Conservation (phyloP, 2,329 filamentous ascomycete genomes). For the Dothideomycetes sp. region DNA sequence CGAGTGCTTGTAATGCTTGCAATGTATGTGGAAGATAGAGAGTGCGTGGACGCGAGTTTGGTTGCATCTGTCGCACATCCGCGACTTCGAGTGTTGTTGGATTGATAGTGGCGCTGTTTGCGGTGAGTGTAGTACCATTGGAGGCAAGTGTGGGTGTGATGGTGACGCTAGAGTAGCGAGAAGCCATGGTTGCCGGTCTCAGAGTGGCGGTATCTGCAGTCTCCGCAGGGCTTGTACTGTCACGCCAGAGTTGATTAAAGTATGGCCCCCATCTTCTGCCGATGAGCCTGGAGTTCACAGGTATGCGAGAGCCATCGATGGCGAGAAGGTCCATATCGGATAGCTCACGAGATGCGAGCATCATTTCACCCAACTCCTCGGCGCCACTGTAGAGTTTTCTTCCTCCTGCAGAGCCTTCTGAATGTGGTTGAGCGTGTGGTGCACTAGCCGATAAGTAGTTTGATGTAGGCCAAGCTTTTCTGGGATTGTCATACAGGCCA, state of each 20-base stretch:
- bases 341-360: conserved; percentile 70
- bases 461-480: conserved; percentile 66
- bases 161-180: conserved; percentile 73
- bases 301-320: conserved; percentile 80
- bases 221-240: conserved; percentile 60
- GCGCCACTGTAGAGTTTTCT: conserved; percentile 67
- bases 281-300: conserved; percentile 84
- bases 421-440: conserved; percentile 31
- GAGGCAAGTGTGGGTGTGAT: conserved; percentile 61
- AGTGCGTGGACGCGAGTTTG: conserved; percentile 64
- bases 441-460: conserved; percentile 78
- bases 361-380: conserved; percentile 75
- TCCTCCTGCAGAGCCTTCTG: conserved; percentile 58
- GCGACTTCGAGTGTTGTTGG: conserved; percentile 32
- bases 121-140: conserved; percentile 33
- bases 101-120: conserved; percentile 31
- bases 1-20: conserved; percentile 77
- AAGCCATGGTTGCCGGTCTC: conserved; percentile 45
- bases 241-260: conserved; percentile 82
- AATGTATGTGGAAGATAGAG: conserved; percentile 90
- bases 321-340: conserved; percentile 96
- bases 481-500: conserved; percentile 91
- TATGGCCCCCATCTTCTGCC: conserved; percentile 89
- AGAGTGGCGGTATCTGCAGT: conserved; percentile 67
- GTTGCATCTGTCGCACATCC: conserved; percentile 44